These are phyloP conservation scores for Flaveria linearis DNA, from an alignment of 129 eudicot species.

Conservation along the genomic window DNA sequence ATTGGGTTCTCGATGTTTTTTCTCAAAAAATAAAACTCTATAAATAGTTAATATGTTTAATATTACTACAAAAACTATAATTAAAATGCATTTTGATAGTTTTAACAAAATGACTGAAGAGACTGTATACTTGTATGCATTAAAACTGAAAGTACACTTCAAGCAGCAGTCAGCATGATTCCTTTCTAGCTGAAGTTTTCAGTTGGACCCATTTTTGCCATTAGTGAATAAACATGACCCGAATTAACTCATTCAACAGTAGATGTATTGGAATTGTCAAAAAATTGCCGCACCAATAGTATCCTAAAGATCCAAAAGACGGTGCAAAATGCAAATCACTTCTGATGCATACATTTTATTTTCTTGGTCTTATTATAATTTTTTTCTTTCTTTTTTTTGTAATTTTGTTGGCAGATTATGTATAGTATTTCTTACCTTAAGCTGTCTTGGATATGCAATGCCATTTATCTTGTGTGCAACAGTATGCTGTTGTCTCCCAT, in stretches of 20 bases:
- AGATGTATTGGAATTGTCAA: not conserved
- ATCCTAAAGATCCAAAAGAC: not conserved
- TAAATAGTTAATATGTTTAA: not conserved
- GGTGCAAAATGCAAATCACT: slow-evolving; percentile 7
- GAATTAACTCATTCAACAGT: not conserved
- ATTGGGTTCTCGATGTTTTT: not conserved
- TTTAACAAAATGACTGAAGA: not conserved
- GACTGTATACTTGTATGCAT: not conserved
- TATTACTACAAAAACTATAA: not conserved
- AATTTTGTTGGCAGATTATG: slow-evolving; percentile 14
- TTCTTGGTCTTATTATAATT: not conserved
- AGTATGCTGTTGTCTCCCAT: slow-evolving; percentile 16
- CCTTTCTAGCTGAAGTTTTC: slow-evolving; percentile 13
- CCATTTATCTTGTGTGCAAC: slow-evolving; percentile 23
- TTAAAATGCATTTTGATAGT: not conserved
- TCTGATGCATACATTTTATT: not conserved
- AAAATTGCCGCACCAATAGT: not conserved
- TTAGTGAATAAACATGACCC: not conserved
- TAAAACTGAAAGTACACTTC: not conserved
- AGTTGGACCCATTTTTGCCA: not conserved
- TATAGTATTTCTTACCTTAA: slow-evolving; percentile 22
- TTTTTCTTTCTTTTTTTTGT: not conserved
- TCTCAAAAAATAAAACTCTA: not conserved
- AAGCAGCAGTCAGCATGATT: not conserved
- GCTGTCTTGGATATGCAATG: slow-evolving; percentile 25